Conservation (phyloP, 331 rosid genomes). For the Phaseolus coccineus region DNA sequence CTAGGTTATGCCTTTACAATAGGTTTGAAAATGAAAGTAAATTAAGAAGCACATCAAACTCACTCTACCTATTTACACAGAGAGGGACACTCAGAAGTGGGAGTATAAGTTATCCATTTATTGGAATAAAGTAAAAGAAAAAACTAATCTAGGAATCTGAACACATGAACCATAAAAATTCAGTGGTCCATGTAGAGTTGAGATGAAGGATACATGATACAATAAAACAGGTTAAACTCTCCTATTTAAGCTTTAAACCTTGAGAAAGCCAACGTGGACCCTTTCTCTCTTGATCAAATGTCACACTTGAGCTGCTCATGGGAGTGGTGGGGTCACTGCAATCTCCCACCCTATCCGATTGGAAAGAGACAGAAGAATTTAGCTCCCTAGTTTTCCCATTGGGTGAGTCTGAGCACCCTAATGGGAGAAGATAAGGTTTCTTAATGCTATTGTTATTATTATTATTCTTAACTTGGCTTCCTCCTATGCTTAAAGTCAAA, state of each 20-base stretch:
- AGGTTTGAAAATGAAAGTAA: conserved; percentile 32
- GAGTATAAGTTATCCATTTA: conserved; percentile 56
- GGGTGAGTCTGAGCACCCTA: conserved; percentile 46
- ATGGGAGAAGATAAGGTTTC: conserved; percentile 43
- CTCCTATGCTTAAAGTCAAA: conserved; percentile 81
- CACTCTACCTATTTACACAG: conserved; percentile 60
- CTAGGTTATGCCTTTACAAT: conserved; percentile 34
- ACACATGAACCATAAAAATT: conserved; percentile 62
- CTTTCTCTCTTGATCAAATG: conserved; percentile 81
- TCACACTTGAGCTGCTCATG: conserved; percentile 90
- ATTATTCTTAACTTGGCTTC: conserved; percentile 50
- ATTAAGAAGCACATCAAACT: conserved; percentile 37
- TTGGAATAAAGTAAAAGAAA: conserved; percentile 48
- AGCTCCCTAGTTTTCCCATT: conserved; percentile 53
- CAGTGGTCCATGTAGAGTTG: conserved; percentile 51
- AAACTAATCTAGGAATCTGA: conserved; percentile 60
- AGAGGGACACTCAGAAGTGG: conserved; percentile 42
- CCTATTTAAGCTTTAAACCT: conserved; percentile 78
- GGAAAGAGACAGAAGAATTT: conserved; percentile 66
- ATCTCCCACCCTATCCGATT: conserved; percentile 78
- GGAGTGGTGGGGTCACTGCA: conserved; percentile 85
- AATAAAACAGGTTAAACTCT: conserved; percentile 44
- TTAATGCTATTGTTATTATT: conserved; percentile 57
- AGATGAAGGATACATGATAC: conserved; percentile 32
- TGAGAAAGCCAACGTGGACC: conserved; percentile 86